A percentile compares a stretch with the other conserved stretches of the same genome.
These are phyloP conservation scores for Vigna nakashimae DNA, from an alignment of 306 rosid species.

Conservation along the genomic window DNA sequence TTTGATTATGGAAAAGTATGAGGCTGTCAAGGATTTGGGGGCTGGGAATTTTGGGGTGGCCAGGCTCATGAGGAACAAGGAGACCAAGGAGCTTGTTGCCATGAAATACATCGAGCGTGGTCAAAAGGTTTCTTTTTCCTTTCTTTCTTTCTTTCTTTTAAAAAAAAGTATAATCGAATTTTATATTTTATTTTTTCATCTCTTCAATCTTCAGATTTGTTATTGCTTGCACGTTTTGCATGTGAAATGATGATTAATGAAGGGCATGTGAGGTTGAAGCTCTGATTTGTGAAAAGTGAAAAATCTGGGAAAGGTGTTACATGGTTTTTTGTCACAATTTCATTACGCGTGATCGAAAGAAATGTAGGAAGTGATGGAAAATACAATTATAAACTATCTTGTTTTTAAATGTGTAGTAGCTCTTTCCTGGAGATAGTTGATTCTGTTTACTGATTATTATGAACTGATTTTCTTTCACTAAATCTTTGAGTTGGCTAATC, in stretches of 20 bases:
- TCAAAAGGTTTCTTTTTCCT: conserved; percentile 52
- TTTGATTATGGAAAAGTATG: conserved; percentile 66
- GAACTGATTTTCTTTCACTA: conserved; percentile 3
- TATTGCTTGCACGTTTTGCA: conserved; percentile 15
- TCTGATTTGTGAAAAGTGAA: conserved; percentile 43
- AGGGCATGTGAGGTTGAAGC: conserved; percentile 18
- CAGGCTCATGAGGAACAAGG: conserved; percentile 73
- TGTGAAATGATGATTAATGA: conserved; percentile 34
- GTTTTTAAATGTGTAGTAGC: conserved; percentile 18
- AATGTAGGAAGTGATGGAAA: conserved; percentile 23
- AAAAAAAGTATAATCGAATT: not conserved
- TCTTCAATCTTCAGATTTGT: conserved; percentile 36
- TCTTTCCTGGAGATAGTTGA: conserved; percentile 29
- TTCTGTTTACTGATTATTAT: conserved; percentile 23
- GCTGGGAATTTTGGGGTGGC: conserved; percentile 84
- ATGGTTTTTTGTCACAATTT: conserved; percentile 30
- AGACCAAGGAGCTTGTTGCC: conserved; percentile 82
- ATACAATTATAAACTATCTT: conserved; percentile 5
- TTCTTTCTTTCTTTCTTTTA: not conserved
- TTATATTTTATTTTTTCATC: not conserved
- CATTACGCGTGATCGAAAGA: conserved; percentile 13
- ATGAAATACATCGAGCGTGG: conserved; percentile 88
- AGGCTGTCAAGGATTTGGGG: conserved; percentile 75
- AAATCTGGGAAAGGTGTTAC: conserved; percentile 21
- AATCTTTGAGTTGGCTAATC: conserved; percentile 33